phyloP scores from a whole-genome alignment of 2,329 filamentous ascomycete species.

The Aureobasidium namibiae region DNA sequence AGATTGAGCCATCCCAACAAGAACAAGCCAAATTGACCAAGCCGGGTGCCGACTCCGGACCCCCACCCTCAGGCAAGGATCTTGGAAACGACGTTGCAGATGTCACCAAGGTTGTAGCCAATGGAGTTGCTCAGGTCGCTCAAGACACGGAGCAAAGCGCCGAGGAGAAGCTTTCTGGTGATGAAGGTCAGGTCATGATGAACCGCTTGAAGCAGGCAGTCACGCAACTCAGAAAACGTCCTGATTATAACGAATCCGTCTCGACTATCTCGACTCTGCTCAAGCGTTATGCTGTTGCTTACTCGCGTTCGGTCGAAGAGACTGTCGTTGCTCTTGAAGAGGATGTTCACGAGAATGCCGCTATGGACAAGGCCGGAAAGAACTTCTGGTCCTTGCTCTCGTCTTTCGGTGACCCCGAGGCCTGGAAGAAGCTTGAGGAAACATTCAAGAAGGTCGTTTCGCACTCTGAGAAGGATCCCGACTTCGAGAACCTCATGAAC shows the following conservation, averaged over 20 bases:
- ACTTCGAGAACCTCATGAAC: conserved; percentile 70
- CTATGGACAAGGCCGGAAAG: conserved; percentile 64
- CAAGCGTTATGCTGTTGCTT: conserved; percentile 67
- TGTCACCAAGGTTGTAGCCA: conserved; percentile 37
- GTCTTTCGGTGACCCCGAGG: conserved; percentile 64
- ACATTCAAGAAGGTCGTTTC: conserved; percentile 62
- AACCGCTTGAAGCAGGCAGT: conserved; percentile 71
- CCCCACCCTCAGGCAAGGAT: conserved; percentile 52
- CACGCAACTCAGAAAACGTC: conserved; percentile 61
- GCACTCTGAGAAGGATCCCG: conserved; percentile 67
- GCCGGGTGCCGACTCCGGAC: conserved; percentile 42
- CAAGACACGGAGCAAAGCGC: conserved; percentile 60
- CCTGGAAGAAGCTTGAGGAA: conserved; percentile 68
- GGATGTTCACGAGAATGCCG: conserved; percentile 64
- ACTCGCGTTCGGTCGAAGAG: conserved; percentile 64
- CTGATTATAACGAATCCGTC: conserved; percentile 80
- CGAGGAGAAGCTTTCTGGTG: conserved; percentile 63
- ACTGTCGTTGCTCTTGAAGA: conserved; percentile 58
- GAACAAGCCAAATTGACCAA: conserved; percentile 49
- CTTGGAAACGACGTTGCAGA: conserved; percentile 43
- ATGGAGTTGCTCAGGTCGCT: conserved; percentile 38
- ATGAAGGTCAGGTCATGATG: conserved; percentile 65
- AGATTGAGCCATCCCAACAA: conserved; percentile 59
- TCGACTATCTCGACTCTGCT: conserved; percentile 68
- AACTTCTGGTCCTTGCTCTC: conserved; percentile 76